These are phyloP conservation scores for Urtica urens DNA, from an alignment of 306 rosid species.

Conservation along the genomic window DNA sequence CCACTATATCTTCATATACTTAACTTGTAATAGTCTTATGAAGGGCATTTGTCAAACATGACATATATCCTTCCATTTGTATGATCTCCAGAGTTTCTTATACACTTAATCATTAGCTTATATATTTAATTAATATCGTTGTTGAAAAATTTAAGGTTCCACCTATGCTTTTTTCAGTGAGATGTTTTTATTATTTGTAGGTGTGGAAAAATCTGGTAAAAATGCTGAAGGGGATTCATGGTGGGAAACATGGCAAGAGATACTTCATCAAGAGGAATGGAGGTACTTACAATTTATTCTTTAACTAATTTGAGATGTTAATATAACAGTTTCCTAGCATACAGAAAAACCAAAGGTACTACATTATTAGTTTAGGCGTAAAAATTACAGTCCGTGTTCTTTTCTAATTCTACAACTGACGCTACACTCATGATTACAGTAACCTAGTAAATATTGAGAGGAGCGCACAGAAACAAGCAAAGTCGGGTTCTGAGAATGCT, in stretches of 20 bases:
- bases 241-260: slow-evolving; percentile 99
- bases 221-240: slow-evolving; percentile 92
- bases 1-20: neutral
- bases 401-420: neutral
- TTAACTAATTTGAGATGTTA: slow-evolving; percentile 7
- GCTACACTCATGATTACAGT: slow-evolving; percentile 35
- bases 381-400: neutral
- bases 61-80: neutral
- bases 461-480: slow-evolving; percentile 97
- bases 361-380: neutral
- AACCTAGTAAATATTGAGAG: slow-evolving; percentile 93
- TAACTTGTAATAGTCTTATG: too few relatives aligned
- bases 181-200: slow-evolving; percentile 24
- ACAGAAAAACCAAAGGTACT: neutral
- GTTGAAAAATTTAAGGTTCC: neutral
- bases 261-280: slow-evolving; percentile 98
- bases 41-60: neutral
- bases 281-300: slow-evolving; percentile 30
- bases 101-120: too few relatives aligned
- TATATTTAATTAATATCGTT: too few relatives aligned
- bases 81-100: too few relatives aligned
- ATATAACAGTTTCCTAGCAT: too few relatives aligned
- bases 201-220: slow-evolving; percentile 92
- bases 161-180: neutral
- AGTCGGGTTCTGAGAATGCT: slow-evolving; percentile 92